A percentile compares a stretch with the other conserved stretches of the same genome.
Conservation (phyloP, 352 stramenopile species). For the Bremia lactucae region DNA sequence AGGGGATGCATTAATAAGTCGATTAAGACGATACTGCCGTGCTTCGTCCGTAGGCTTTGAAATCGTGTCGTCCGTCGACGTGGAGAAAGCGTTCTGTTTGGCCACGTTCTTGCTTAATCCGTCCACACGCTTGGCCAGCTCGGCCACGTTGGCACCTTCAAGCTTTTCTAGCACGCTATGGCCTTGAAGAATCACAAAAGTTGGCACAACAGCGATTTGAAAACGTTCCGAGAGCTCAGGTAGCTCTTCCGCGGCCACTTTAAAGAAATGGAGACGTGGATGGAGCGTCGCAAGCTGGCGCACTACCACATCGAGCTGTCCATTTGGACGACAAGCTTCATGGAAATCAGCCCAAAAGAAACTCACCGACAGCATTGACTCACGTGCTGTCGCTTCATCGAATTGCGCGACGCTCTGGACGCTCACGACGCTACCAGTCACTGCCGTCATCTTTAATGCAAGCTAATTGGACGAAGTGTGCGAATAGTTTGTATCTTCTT, state of each 20-base stretch:
- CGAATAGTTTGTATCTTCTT: too few relatives aligned
- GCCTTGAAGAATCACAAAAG: constrained; percentile 85
- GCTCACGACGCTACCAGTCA: constrained; percentile 54
- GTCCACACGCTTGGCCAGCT: constrained; percentile 78
- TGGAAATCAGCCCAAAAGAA: constrained; percentile 85
- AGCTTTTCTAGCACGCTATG: constrained; percentile 71
- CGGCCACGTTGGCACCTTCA: constrained; percentile 72
- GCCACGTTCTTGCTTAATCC: constrained; percentile 74
- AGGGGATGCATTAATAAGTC: constrained; percentile 70
- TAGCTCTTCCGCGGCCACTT: constrained; percentile 78
- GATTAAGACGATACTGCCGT: constrained; percentile 67
- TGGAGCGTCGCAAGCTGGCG: constrained; percentile 72
- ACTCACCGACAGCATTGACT: constrained; percentile 63
- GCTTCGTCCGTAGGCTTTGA: constrained; percentile 43
- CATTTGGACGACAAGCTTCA: constrained; percentile 70
- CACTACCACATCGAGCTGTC: constrained; percentile 79
- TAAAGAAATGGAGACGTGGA: constrained; percentile 76
- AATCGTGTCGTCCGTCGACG: constrained; percentile 4
- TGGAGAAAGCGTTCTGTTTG: constrained; percentile 29
- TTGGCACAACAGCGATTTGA: constrained; percentile 89
- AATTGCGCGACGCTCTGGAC: constrained; percentile 68
- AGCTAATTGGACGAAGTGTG: not conserved
- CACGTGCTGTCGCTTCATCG: constrained; percentile 60
- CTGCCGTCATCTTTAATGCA: constrained; percentile 12
- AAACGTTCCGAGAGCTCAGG: constrained; percentile 81